A percentile compares a stretch with the other conserved stretches of the same genome.
These are phyloP conservation scores for Elaphomyces granulatus DNA, from an alignment of 495 filamentous ascomycete genomes.

Conservation along the genomic window DNA sequence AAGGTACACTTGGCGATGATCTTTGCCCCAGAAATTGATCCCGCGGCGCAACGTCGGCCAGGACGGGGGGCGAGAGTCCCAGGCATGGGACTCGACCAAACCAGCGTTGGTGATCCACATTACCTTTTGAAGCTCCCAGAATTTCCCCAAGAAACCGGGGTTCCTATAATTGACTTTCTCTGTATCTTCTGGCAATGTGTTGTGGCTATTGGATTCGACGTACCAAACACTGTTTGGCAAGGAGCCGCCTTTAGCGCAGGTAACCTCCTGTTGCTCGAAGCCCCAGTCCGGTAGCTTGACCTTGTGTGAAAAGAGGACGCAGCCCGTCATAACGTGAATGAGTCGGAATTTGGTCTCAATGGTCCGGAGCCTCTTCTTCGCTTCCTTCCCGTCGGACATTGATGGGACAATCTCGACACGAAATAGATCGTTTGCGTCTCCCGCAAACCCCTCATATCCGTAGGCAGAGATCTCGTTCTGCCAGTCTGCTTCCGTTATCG, in stretches of 20 bases:
- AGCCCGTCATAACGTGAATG: slow-evolving; percentile 92
- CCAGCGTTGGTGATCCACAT: slow-evolving; percentile 99
- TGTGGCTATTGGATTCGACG: slow-evolving; percentile 77
- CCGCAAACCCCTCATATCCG: slow-evolving; percentile 91
- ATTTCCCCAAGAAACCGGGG: slow-evolving; percentile 94
- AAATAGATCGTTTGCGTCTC: slow-evolving; percentile 94
- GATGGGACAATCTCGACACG: slow-evolving; percentile 87
- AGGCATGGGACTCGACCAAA: slow-evolving; percentile 88
- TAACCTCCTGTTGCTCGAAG: slow-evolving; percentile 95
- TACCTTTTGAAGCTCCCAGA: slow-evolving; percentile 97
- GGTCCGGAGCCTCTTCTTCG: slow-evolving; percentile 76
- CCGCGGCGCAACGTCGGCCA: slow-evolving; percentile 90
- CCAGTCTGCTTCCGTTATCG: slow-evolving; percentile 94
- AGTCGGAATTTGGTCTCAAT: slow-evolving; percentile 95
- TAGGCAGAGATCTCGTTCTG: slow-evolving; percentile 97
- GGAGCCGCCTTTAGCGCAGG: slow-evolving; percentile 83
- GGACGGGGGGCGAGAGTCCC: slow-evolving; percentile 88
- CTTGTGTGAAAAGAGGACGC: slow-evolving; percentile 93
- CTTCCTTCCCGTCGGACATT: slow-evolving; percentile 63
- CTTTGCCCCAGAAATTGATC: slow-evolving; percentile 98
- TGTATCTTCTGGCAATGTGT: slow-evolving; percentile 51
- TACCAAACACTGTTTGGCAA: slow-evolving; percentile 97
- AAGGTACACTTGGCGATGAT: slow-evolving; percentile 89
- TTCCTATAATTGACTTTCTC: slow-evolving; percentile 93
- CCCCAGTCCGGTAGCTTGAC: slow-evolving; percentile 97